Evolutionary conservation across 192 early-diverging fungal genomes (phyloP), one percentile per base, ranked within the genome.

Genomic region (Gonapodya sp.): DNA sequence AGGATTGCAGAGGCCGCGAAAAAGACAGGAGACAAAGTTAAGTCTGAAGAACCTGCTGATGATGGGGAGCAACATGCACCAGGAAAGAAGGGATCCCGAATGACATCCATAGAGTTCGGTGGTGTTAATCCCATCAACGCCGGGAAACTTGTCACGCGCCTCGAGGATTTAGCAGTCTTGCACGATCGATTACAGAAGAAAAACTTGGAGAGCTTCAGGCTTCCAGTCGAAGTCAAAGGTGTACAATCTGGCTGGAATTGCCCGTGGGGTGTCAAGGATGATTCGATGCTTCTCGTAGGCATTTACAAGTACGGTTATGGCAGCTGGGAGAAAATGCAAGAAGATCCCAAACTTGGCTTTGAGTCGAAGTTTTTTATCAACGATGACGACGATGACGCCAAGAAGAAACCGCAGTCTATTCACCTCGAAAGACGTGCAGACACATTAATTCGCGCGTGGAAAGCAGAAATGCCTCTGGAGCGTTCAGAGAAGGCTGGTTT

Each of bases 231-330:
- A n/a, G 83, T 96, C 32, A 98, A 98, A 86, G 89, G 90, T 34
- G 94, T 95, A 0, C 46, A 64, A 24, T 86, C 90, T 81, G 92
- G 93, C 79, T 99, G 97, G 97, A 87, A 86, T 73, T 93, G 92
- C 73, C 37, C 86, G 34, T 99, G 98, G 98, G 90, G 92, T 1
- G 92, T 92, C 78, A 92, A 92, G 64, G 98, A 99, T 82, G 98
- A 99, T 84, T 89, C 97, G 31, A 95, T 96, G 94, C 89, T 99
- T 35, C 86, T 99, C 30, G 93, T 98, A 34, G 98, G 98, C 78
- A 93, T 99, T 73, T 95, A 95, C 84, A 88, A 89, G 78, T 92
- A 98, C 83, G 98, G 98, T 33, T 97, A 95, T 86, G 96, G 97
- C 18, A 93, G 89, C 80, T 98, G 96, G 97, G 85, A 90, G 75